Conservation (phyloP, 2,329 filamentous ascomycete species). For the Talaromyces pinophilus region DNA sequence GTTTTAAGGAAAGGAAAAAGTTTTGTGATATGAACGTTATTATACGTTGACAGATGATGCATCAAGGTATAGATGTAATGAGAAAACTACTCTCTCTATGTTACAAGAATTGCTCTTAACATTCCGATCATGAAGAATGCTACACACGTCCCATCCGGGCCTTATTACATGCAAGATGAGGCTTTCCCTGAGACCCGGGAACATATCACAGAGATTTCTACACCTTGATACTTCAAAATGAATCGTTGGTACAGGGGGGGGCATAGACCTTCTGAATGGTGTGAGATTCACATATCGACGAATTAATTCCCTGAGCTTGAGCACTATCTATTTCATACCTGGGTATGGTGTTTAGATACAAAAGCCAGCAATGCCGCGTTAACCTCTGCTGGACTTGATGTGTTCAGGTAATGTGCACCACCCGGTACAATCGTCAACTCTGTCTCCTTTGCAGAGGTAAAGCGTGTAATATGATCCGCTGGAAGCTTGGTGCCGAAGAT, state of each 20-base stretch:
- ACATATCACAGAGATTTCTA: neutral
- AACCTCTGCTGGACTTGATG: slow-evolving; percentile 30
- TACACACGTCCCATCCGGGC: no score
- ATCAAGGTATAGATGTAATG: neutral
- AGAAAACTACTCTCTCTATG: no score
- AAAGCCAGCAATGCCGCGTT: neutral
- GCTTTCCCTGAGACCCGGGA: neutral
- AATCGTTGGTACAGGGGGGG: neutral
- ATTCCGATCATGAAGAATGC: no score
- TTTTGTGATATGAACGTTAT: neutral
- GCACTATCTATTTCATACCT: neutral
- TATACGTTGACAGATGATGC: neutral
- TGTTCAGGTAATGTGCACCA: slow-evolving; percentile 1
- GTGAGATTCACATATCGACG: no score
- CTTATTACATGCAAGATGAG: no score
- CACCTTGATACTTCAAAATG: neutral
- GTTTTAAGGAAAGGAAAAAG: neutral
- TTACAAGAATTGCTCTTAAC: neutral
- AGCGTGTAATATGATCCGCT: slow-evolving; percentile 29
- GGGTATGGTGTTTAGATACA: neutral
- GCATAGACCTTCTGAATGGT: neutral
- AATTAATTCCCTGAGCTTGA: no score
- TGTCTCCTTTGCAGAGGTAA: neutral
- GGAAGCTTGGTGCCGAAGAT: slow-evolving; percentile 16
- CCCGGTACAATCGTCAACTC: neutral